Conservation (phyloP, 441 rosid genomes). For the Theobroma grandiflorum region DNA sequence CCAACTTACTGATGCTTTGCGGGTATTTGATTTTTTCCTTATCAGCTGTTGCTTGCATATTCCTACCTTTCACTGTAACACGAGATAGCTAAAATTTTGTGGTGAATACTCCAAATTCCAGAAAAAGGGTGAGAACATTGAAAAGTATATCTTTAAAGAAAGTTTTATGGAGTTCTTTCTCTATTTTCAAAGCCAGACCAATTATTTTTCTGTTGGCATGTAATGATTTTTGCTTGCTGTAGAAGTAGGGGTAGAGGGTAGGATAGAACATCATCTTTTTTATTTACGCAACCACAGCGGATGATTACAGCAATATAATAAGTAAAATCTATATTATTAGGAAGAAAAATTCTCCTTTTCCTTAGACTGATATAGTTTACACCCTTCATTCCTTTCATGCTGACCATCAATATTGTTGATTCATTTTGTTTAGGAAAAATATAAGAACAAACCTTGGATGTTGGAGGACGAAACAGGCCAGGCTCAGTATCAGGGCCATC, state of each 20-base stretch:
- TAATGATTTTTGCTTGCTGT: neutral
- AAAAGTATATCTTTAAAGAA: neutral
- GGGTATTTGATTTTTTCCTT: conserved; percentile 52
- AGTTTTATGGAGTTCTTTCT: neutral
- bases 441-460: conserved; percentile 89
- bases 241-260: neutral
- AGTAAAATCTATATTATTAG: neutral
- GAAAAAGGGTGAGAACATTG: neutral
- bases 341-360: neutral
- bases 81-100: neutral
- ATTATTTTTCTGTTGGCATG: neutral
- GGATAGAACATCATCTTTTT: no score
- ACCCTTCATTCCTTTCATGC: neutral
- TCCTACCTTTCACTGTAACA: neutral
- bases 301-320: neutral
- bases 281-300: neutral
- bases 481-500: conserved; percentile 87
- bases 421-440: conserved; percentile 68
- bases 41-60: conserved; percentile 17
- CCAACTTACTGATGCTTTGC: conserved; percentile 73
- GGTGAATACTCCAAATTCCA: neutral
- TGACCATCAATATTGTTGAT: neutral
- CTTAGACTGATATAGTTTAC: neutral
- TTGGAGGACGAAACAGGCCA: conserved; percentile 97
- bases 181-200: neutral